Evolutionary conservation across 495 filamentous ascomycete species (phyloP), one percentile per base, ranked within the genome.

Genomic region (Sabuloglossum arenarium): DNA sequence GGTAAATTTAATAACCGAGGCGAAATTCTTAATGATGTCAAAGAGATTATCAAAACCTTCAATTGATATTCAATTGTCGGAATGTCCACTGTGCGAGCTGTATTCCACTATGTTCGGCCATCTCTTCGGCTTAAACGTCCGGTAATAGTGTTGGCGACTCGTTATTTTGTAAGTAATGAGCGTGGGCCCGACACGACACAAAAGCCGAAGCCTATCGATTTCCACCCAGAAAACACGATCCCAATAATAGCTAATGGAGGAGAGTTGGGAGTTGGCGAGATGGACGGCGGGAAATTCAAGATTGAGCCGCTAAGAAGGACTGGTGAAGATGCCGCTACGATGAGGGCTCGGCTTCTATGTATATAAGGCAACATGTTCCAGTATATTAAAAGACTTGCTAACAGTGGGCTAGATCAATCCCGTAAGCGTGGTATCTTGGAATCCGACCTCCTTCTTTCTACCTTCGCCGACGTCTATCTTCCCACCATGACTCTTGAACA

Each of bases 351-450:
- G 53, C 76, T 98, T 59, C 76, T 96, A 60, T 98, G 85, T 90
- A 71, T 65, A 86, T 84, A 63, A 60, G 55, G 58, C 59, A 59
- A 57, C 12, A 9, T 16, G 16, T 11, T 32, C 4, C 21, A 21
- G 39, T 28, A n/a, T 56, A 27, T 53, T 0, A 21, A 27, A 28
- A 1, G 47, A 27, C 51, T 59, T 56, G 29, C 9, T 27, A 60
- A 59, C 19, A 58, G 19, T 11, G 8, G 51, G 21, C 25, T 4
- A 94, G 88, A 98, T 70, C 91, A 98, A 70, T 91, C 86, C 68
- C 85, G 91, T 58, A 98, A 98, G 70, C 82, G 91, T 62, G 91
- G 91, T 53, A 97, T 86, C 56, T 85, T 97, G 59, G 91, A 98
- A 66, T 85, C 84, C 55, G 91, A 98, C 69, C 82, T 98, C 29